Base-by-base conservation (phyloP, 2,329 filamentous ascomycete species). In the Fusarium metavorans region DNA sequence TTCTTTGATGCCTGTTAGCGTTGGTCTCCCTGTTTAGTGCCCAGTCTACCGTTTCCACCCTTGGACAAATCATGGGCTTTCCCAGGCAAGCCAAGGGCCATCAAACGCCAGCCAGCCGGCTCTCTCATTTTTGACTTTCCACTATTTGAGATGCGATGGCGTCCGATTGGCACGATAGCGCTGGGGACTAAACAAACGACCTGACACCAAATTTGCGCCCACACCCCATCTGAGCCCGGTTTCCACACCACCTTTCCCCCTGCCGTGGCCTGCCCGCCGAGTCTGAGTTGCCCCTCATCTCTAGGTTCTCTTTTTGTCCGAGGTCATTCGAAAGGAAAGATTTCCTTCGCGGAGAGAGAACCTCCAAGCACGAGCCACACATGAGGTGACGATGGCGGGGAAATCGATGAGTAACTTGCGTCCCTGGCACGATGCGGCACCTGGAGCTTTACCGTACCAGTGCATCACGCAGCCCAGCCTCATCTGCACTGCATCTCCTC, bases 91-190 rank as follows among this genome's bases (percentile, higher is more conserved):
- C 43, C 25, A 35, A 30, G 41, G 30, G 25, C 66, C 66, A 58
- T 54, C 50, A 50, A 67, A 57, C 48, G 41, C 62, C 50, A 70
- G 37, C 45, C 71, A 63, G 59, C 66, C 66, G 74, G 58, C 71
- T 75, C 66, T 76, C 60, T 65, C 63, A 60, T 71, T 78, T 78
- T 78, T 73, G 68, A 77, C 74, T 78, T 78, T 74, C 39, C 59
- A 66, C 71, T 73, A 78, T 68, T 62, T 14, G 63, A 67, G 48
- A 80, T 79, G 80, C 80, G 79, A 80, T 81, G 78, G 62, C 64
- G 57, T 76, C 77, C 76, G 77, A 82, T 82, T 82, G 80, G 80
- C 67, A 79, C 77, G 80, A 81, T 81, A 80, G 67, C 76, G 64
- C 67, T 67, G 58, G 61, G 66, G 64, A 32, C 65, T 67, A 59